Evolutionary conservation across 257 asterid species (phyloP).

Genomic region (Plantago ovata): DNA sequence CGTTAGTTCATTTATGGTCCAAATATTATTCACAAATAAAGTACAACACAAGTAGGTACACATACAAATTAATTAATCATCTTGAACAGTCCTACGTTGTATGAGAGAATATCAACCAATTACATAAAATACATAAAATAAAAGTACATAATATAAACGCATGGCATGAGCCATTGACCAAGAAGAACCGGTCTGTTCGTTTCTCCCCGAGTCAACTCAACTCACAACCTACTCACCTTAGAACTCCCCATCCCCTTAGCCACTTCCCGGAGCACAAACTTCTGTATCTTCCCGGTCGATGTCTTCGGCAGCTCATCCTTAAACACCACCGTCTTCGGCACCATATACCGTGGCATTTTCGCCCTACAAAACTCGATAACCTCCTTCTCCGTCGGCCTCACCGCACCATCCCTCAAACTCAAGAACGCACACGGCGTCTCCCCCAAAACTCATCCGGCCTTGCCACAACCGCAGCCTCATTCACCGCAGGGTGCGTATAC

Average conservation of each 20-base stretch:
- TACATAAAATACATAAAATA: too few relatives aligned
- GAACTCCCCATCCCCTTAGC: constrained; percentile 46
- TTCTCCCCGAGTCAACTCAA: too few relatives aligned
- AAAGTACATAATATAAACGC: too few relatives aligned
- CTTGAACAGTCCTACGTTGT: too few relatives aligned
- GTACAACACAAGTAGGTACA: too few relatives aligned
- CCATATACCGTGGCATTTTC: constrained; percentile 62
- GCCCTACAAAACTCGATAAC: constrained; percentile 44
- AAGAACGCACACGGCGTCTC: constrained; percentile 82
- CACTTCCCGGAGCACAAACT: constrained; percentile 54
- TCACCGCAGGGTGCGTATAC: constrained; percentile 65
- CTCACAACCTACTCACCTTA: constrained; percentile 31
- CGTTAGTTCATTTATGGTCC: too few relatives aligned
- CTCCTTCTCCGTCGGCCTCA: constrained; percentile 44
- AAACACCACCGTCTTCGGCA: constrained; percentile 64
- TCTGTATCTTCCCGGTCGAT: constrained; percentile 75
- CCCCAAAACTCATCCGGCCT: constrained; percentile 81
- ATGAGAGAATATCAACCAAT: too few relatives aligned
- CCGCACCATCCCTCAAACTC: constrained; percentile 47
- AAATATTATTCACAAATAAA: too few relatives aligned
- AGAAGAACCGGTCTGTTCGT: too few relatives aligned
- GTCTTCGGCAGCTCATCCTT: constrained; percentile 71
- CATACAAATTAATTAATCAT: too few relatives aligned
- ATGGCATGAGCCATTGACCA: too few relatives aligned
- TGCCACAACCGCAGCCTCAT: constrained; percentile 88